These are phyloP conservation scores for Gaertneriomyces semiglobifer DNA, from an alignment of 192 early-diverging fungal species.

Conservation along the genomic window DNA sequence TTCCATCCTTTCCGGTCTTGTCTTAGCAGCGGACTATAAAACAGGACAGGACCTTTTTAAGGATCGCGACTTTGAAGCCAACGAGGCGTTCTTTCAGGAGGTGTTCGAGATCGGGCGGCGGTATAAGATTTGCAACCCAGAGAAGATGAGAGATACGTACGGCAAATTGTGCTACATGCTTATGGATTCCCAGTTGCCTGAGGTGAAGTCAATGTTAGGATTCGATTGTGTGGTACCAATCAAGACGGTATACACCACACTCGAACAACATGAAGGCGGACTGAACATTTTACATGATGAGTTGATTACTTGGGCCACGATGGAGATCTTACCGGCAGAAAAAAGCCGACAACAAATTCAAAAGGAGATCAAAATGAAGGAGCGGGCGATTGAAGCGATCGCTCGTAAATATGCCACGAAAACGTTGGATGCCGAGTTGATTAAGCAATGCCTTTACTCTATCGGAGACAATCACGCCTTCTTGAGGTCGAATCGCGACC, in stretches of 20 bases:
- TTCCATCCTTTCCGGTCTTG: conserved; percentile 87
- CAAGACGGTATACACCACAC: conserved; percentile 80
- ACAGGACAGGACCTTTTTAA: conserved; percentile 50
- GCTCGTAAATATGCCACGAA: conserved; percentile 72
- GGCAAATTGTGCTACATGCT: conserved; percentile 96
- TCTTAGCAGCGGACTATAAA: conserved; percentile 64
- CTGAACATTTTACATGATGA: conserved; percentile 75
- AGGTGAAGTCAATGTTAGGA: conserved; percentile 66
- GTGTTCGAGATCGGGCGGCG: conserved; percentile 55
- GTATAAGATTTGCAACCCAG: conserved; percentile 71
- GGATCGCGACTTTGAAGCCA: conserved; percentile 46
- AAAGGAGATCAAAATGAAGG: conserved; percentile 84
- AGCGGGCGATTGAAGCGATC: conserved; percentile 83
- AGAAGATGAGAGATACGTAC: conserved; percentile 94
- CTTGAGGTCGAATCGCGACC: conserved; percentile 73
- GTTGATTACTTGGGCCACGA: conserved; percentile 65
- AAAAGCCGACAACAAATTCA: conserved; percentile 49
- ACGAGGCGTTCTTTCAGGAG: conserved; percentile 48
- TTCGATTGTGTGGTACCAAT: conserved; percentile 82
- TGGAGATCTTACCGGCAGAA: conserved; percentile 51
- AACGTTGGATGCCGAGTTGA: conserved; percentile 34
- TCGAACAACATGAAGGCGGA: conserved; percentile 60
- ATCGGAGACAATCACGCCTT: conserved; percentile 98
- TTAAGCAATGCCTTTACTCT: conserved; percentile 85
- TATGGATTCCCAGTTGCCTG: conserved; percentile 52